Evolutionary conservation across 169 alveolate species (phyloP).

Genomic region (Plasmodium malariae): DNA sequence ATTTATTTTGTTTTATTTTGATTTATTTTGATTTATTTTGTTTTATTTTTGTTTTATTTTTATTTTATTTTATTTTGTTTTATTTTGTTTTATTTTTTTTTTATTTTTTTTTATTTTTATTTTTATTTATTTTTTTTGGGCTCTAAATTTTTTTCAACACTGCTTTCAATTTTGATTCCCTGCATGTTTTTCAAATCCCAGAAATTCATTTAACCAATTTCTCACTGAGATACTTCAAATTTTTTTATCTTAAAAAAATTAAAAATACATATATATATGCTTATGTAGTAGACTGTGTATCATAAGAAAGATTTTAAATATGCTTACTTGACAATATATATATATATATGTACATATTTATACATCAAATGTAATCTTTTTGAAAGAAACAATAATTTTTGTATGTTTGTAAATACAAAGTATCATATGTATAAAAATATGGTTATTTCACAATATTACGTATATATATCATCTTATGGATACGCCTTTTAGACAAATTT

Average conservation of each 20-base stretch:
- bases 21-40: not conserved
- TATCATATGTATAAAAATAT: not conserved
- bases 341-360: slow-evolving; percentile 10
- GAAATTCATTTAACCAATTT: not conserved
- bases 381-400: not conserved
- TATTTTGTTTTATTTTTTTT: slow-evolving; percentile 9
- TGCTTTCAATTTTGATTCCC: not conserved
- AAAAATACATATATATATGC: not conserved
- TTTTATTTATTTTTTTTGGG: not conserved
- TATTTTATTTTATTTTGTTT: not conserved
- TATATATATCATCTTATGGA: not conserved
- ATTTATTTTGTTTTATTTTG: too few species aligned
- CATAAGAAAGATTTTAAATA: not conserved
- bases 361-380: not conserved
- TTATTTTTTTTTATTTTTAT: not conserved
- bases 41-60: too few species aligned
- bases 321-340: not conserved
- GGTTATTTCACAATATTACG: not conserved
- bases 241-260: slow-evolving; percentile 53
- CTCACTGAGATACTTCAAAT: slow-evolving; percentile 65
- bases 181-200: slow-evolving; percentile 45
- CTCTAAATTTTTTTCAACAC: not conserved
- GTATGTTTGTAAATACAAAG: not conserved
- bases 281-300: not conserved
- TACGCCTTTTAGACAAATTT: not conserved